Evolutionary conservation across 192 early-diverging fungal species (phyloP), one percentile per base, ranked within the genome.

Genomic region (Oehlia diaphana): DNA sequence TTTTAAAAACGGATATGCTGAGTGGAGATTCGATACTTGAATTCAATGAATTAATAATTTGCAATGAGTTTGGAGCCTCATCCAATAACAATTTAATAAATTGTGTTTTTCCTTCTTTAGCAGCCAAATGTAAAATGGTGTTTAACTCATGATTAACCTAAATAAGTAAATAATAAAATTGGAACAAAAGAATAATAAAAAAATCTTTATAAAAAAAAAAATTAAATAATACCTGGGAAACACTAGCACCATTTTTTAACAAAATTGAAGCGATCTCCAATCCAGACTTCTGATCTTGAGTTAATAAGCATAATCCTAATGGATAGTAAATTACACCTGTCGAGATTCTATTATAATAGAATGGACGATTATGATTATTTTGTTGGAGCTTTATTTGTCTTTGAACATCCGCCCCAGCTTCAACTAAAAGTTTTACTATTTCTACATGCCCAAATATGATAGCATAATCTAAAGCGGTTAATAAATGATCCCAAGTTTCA

Each of bases 131-230:
- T 16, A 74, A 21, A 61, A 74, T 62, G 5, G 53, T 74, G 37
- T 74, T 74, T 23, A 16, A 74, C 2, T 61, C 13, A 74, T 31
- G 35, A 74, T 74, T 50, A 62, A 74, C 9, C 73, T 74, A 74
- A 4, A 37, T 37, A 28, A 74, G 21, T n/a, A 61, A 74, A 74
- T 61, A n/a, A 26, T 44, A 9, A 74, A 16, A 42, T 14, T 10
- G 28, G 7, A 74, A 16, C 5, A 44, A 6, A 19, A 50, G 0
- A 26, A 31, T 31, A 31, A 31, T 44, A 31, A 26, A 26, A 72
- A 21, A 72, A 49, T n/a, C n/a, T n/a, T n/a, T n/a, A n/a, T 31
- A 31, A 31, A 31, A 31, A 31, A 31, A 26, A 9, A 31, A 1
- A 21, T n/a, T 13, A 10, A 35, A 13, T 33, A 21, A 61, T 62